These are phyloP conservation scores for Aurantiochytrium sp. DNA, from an alignment of 108 stramenopile species.

Conservation along the genomic window DNA sequence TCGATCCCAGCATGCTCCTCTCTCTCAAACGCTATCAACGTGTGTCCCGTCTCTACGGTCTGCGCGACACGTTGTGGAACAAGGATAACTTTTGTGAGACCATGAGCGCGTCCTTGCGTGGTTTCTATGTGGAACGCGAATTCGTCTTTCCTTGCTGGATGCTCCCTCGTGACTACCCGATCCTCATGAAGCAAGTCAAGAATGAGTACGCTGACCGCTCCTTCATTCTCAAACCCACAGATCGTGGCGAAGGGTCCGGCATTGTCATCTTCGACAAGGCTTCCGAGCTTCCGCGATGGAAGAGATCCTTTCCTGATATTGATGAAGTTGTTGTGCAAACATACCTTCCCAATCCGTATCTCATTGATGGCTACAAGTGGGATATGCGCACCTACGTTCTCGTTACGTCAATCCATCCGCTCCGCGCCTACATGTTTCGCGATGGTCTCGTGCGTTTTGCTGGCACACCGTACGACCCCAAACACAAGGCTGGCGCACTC, in stretches of 20 bases:
- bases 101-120: neutral
- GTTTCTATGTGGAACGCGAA: neutral
- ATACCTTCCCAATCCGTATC: slow-evolving; percentile 39
- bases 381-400: slow-evolving; percentile 28
- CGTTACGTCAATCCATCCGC: slow-evolving; percentile 22
- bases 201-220: neutral
- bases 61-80: neutral
- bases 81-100: neutral
- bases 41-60: neutral
- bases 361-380: slow-evolving; percentile 27
- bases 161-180: neutral
- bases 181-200: neutral
- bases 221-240: slow-evolving; percentile 1
- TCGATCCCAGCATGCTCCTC: neutral
- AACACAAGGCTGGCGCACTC: neutral
- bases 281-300: neutral
- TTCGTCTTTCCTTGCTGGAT: slow-evolving; percentile 15
- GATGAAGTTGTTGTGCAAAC: slow-evolving; percentile 51
- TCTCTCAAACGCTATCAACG: neutral
- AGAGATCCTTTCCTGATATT: neutral
- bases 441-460: slow-evolving; percentile 29
- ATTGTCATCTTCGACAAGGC: neutral
- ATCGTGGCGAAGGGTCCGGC: neutral
- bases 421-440: slow-evolving; percentile 22
- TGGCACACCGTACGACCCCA: neutral